A percentile compares a stretch with the other conserved stretches of the same genome.
These are phyloP conservation scores for Fusarium marasasianum DNA, from an alignment of 2,329 filamentous ascomycete genomes.

Conservation along the genomic window DNA sequence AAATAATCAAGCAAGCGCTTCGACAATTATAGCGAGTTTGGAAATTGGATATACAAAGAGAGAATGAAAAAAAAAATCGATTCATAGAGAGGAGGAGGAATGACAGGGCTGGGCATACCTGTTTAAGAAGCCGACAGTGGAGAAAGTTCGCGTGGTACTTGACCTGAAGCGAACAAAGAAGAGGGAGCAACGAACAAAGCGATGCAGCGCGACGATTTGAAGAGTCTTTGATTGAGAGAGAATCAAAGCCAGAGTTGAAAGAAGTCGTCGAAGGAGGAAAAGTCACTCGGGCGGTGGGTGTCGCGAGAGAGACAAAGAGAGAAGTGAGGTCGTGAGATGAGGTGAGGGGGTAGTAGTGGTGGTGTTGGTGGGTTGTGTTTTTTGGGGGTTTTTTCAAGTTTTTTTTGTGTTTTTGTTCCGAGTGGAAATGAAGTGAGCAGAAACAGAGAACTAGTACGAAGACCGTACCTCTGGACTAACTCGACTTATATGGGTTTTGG, in stretches of 20 bases:
- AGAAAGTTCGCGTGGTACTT: constrained; percentile 41
- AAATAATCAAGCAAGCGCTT: constrained; percentile 17
- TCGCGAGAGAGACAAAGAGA: constrained; percentile 44
- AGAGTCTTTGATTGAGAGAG: constrained; percentile 39
- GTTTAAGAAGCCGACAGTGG: constrained; percentile 34
- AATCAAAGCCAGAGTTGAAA: constrained; percentile 37
- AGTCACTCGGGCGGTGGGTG: constrained; percentile 44
- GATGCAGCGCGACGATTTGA: constrained; percentile 34
- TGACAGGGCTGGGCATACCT: constrained; percentile 26
- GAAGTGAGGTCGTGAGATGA: constrained; percentile 26
- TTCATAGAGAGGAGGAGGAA: constrained; percentile 13
- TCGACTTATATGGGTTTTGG: constrained; percentile 57
- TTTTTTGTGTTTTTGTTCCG: constrained; percentile 67
- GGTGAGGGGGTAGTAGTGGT: constrained; percentile 28
- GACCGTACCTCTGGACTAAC: constrained; percentile 66
- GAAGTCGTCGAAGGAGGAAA: constrained; percentile 25
- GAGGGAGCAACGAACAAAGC: constrained; percentile 45
- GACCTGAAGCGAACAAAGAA: constrained; percentile 43
- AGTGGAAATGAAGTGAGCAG: constrained; percentile 62
- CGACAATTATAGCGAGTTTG: constrained; percentile 1
- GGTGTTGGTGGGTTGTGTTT: constrained; percentile 49
- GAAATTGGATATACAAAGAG: background rate
- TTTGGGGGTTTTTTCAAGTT: constrained; percentile 66
- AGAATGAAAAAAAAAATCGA: background rate
- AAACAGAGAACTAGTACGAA: constrained; percentile 69